These are phyloP conservation scores for Salix dunnii DNA, from an alignment of 345 rosid species.

Conservation along the genomic window DNA sequence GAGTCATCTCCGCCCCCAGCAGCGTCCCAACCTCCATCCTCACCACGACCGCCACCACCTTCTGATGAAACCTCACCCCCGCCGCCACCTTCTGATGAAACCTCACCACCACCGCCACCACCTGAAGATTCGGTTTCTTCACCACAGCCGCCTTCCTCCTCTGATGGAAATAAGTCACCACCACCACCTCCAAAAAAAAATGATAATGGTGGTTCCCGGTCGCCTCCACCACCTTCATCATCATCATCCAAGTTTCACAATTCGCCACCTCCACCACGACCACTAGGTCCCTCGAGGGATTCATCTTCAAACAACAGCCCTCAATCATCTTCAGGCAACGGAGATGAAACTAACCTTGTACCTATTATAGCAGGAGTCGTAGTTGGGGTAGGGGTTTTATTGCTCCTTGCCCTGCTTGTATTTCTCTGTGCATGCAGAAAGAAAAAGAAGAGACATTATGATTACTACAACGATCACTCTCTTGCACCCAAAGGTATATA, in stretches of 20 bases:
- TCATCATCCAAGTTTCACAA: constrained; percentile 22
- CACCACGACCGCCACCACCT: constrained; percentile 26
- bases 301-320: constrained; percentile 3
- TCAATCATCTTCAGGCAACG: neutral
- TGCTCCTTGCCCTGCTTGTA: constrained; percentile 39
- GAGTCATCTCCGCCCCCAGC: constrained; percentile 12
- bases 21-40: constrained; percentile 20
- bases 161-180: neutral
- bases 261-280: constrained; percentile 29
- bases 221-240: constrained; percentile 33
- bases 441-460: constrained; percentile 43
- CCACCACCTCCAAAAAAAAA: neutral
- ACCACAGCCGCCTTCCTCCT: constrained; percentile 21
- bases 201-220: neutral
- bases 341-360: neutral
- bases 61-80: constrained; percentile 5
- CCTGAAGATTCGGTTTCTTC: constrained; percentile 26
- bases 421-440: constrained; percentile 38
- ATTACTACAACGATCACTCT: constrained; percentile 32
- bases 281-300: constrained; percentile 13
- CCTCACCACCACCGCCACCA: constrained; percentile 32
- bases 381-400: constrained; percentile 35
- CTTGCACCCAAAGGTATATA: constrained; percentile 10
- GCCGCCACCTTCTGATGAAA: constrained; percentile 19
- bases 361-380: constrained; percentile 36